Conservation (phyloP, 2,329 filamentous ascomycete species). For the Fusarium pseudoanthophilum region DNA sequence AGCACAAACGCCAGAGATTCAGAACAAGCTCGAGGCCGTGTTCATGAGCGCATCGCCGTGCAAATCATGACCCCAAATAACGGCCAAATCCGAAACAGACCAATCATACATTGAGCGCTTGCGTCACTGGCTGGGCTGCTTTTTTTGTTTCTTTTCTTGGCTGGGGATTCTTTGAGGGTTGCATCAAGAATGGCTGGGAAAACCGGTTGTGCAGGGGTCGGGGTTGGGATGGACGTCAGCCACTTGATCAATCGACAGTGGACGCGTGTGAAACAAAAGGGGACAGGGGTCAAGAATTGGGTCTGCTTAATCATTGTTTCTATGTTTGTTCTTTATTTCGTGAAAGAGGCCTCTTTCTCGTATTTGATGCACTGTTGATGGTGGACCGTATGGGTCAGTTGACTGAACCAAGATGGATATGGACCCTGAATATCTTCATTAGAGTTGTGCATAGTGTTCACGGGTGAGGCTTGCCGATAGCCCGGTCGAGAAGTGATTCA, state of each 20-base stretch:
- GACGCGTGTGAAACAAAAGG: conserved; percentile 29
- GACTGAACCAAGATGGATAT: neutral
- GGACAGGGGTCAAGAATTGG: neutral
- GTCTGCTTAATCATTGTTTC: conserved; percentile 22
- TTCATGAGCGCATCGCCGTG: conserved; percentile 37
- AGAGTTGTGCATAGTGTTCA: conserved; percentile 4
- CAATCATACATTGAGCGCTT: conserved; percentile 28
- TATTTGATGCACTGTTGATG: conserved; percentile 2
- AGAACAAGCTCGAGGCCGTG: conserved; percentile 19
- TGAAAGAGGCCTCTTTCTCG: conserved; percentile 33
- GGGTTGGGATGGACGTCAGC: conserved; percentile 17
- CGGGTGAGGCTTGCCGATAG: conserved; percentile 1
- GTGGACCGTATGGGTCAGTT: conserved; percentile 9
- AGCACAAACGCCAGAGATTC: conserved; percentile 17
- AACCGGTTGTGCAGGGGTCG: conserved; percentile 33
- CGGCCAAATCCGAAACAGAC: conserved; percentile 6
- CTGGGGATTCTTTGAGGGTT: neutral
- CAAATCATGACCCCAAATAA: conserved; percentile 40
- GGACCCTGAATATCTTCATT: conserved; percentile 33
- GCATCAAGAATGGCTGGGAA: conserved; percentile 21
- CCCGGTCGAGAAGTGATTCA: neutral
- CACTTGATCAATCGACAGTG: conserved; percentile 21
- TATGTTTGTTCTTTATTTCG: conserved; percentile 19
- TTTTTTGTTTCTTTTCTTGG: conserved; percentile 25
- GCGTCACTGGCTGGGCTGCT: conserved; percentile 27